Percentiles rank a stretch among this genome's conserved stretches.
These are phyloP conservation scores for Amanita inopinata DNA, from an alignment of 768 basidiomycete species.

Conservation along the genomic window DNA sequence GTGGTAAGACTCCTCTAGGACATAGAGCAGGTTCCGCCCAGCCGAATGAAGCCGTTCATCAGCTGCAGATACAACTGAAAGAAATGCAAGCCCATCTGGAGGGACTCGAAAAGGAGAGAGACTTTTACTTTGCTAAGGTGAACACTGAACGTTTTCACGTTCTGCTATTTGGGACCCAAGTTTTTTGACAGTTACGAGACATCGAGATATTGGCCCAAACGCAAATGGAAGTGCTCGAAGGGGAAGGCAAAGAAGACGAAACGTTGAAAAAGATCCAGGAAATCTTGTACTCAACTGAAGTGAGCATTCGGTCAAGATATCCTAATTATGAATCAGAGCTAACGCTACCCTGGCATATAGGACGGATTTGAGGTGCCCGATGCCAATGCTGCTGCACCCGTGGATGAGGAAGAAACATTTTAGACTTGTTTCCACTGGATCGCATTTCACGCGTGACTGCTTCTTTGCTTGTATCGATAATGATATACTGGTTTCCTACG, in stretches of 20 bases:
- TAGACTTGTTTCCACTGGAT: conserved; percentile 16
- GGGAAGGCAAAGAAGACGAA: conserved; percentile 44
- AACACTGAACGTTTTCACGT: conserved; percentile 12
- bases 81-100: conserved; percentile 80
- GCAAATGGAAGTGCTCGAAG: conserved; percentile 56
- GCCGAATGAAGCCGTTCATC: conserved; percentile 56
- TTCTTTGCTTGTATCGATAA: conserved; percentile 11
- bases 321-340: conserved; percentile 7
- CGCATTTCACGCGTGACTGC: not conserved
- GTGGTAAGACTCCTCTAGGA: conserved; percentile 64
- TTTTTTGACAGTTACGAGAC: conserved; percentile 62
- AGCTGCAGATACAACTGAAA: conserved; percentile 65
- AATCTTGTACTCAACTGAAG: conserved; percentile 94
- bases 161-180: not conserved
- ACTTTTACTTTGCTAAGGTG: conserved; percentile 99
- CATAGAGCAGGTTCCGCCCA: conserved; percentile 58
- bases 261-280: conserved; percentile 75
- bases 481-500: conserved; percentile 6
- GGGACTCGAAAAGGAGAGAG: conserved; percentile 92
- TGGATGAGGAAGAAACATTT: conserved; percentile 81
- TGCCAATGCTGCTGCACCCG: conserved; percentile 21
- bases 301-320: conserved; percentile 22
- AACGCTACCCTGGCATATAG: conserved; percentile 28
- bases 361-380: conserved; percentile 93
- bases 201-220: conserved; percentile 92